Evolutionary conservation across 140 eudicot species (phyloP).

Genomic region (Stevia rebaudiana): DNA sequence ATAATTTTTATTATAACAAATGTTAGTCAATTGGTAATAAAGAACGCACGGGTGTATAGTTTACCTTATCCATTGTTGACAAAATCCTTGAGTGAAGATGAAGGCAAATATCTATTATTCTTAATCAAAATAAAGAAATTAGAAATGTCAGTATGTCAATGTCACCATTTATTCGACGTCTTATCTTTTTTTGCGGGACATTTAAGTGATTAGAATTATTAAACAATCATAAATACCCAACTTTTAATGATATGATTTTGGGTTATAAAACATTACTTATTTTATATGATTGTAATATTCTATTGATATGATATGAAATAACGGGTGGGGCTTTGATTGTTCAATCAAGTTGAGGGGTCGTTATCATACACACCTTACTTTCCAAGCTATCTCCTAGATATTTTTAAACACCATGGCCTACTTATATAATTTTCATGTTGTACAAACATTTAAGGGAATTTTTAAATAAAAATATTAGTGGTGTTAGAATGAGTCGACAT

Average conservation of each 20-base stretch:
- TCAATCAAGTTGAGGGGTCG: slow-evolving; percentile 5
- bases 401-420: neutral
- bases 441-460: neutral
- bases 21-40: no score
- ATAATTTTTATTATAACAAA: no score
- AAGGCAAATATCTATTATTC: neutral
- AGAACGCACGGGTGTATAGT: neutral
- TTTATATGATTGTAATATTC: neutral
- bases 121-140: neutral
- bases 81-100: neutral
- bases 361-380: neutral
- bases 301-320: neutral
- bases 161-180: neutral
- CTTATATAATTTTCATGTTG: neutral
- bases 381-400: slow-evolving; percentile 1
- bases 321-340: neutral
- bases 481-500: neutral
- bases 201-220: neutral
- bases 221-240: neutral
- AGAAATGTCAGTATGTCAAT: no score
- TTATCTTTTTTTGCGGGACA: neutral
- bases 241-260: neutral
- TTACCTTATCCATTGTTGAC: neutral
- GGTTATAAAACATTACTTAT: neutral
- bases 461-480: neutral